Evolutionary conservation across 2,329 filamentous ascomycete species (phyloP), one percentile per base, ranked within the genome.

Genomic region (Aspergillus sp.): DNA sequence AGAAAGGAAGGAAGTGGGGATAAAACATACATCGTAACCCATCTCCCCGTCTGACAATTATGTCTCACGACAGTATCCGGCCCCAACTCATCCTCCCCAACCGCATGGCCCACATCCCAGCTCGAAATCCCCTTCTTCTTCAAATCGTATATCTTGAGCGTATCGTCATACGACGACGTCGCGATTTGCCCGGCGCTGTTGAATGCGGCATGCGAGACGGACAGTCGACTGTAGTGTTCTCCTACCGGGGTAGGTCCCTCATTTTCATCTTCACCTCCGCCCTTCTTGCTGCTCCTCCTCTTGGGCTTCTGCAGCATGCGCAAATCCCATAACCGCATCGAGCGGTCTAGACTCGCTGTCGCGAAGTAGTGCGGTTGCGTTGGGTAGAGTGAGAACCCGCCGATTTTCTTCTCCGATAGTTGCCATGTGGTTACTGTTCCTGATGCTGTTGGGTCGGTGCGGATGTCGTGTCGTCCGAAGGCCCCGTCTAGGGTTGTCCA

Each of bases 31-130:
- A 88, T 97, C 0, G 92, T 96, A 0, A 97, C 92, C 92, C 92
- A 97, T 58, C 93, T 84, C 0, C 94, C 95, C 0, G 93, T 98
- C 78, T 99, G 95, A 71, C 97, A 97, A 72, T 99, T 99, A 71
- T 99, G 95, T 10, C 82, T 82, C 0, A 98, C 85, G 1, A 86
- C 80, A 0, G 87, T 84, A 0, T 83, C 79, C 0, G 94, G 93
- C 63, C 86, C 79, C 84, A 97, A 90, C 7, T 85, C 82, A 12
- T 82, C 76, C 1, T 87, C 83, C 0, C 77, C 74, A 10, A 96
- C 74, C 2, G 84, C 81, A 55, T 85, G 81, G 0, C 84, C 87
- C 1, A 80, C 74, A 65, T 80, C 82, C 87, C 87, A 93, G 1
- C 80, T 79, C 0, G 79, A 75, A 0, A 88, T 82, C 8, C 84